Evolutionary conservation across 2,329 filamentous ascomycete species (phyloP).

Genomic region (Aspergillus melleus): DNA sequence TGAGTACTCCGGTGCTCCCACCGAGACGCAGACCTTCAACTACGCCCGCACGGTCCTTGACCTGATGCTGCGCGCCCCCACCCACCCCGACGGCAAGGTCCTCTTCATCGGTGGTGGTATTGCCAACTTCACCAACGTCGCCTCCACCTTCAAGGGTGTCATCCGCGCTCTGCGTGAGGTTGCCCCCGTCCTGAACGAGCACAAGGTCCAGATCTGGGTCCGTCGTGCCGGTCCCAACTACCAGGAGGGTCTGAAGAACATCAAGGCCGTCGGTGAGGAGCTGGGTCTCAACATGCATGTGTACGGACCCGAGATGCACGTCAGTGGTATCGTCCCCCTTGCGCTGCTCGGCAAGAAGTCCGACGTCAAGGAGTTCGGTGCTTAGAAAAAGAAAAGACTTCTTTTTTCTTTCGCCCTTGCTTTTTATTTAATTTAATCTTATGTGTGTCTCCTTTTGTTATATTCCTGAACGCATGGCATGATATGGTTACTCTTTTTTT

Average conservation of each 20-base stretch:
- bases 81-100: slow-evolving; percentile 88
- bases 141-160: slow-evolving; percentile 99
- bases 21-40: slow-evolving; percentile 98
- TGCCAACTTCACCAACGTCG: slow-evolving; percentile 99
- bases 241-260: slow-evolving; percentile 99
- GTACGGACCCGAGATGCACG: slow-evolving; percentile 78
- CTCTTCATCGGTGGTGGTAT: slow-evolving; percentile 99
- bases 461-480: slow-evolving; percentile 42
- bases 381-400: slow-evolving; percentile 27
- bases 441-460: slow-evolving; percentile 21
- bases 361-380: slow-evolving; percentile 61
- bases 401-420: slow-evolving; percentile 10
- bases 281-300: slow-evolving; percentile 94
- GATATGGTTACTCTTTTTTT: slow-evolving; percentile 31
- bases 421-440: slow-evolving; percentile 28
- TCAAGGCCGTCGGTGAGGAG: slow-evolving; percentile 94
- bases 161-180: slow-evolving; percentile 94
- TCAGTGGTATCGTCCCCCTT: slow-evolving; percentile 93
- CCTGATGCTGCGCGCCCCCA: slow-evolving; percentile 90
- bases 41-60: slow-evolving; percentile 97
- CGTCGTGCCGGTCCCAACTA: slow-evolving; percentile 91
- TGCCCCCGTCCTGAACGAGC: slow-evolving; percentile 80
- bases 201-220: slow-evolving; percentile 99
- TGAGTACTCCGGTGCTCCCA: slow-evolving; percentile 98
- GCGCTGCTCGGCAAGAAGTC: slow-evolving; percentile 69